These are phyloP conservation scores for Botryotinia globosa DNA, from an alignment of 2,329 filamentous ascomycete genomes.

Conservation along the genomic window DNA sequence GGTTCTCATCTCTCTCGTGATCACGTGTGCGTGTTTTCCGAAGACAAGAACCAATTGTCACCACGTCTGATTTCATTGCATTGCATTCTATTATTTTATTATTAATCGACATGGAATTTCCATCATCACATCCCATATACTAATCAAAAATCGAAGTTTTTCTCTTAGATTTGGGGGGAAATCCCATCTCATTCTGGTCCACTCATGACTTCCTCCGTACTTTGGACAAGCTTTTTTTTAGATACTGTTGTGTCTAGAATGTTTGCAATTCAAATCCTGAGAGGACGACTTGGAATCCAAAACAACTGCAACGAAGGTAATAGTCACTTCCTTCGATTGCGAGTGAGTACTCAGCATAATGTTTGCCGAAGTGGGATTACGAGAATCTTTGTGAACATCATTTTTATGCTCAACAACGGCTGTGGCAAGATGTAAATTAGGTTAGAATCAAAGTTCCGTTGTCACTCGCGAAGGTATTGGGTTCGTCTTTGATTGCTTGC, in stretches of 20 bases:
- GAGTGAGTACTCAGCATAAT: not conserved
- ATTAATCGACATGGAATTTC: not conserved
- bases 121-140: not conserved
- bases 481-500: not conserved
- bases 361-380: not conserved
- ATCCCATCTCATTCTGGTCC: not conserved
- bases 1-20: slow-evolving; percentile 10
- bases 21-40: not conserved
- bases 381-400: not conserved
- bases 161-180: no score
- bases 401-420: not conserved
- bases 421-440: not conserved
- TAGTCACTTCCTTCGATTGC: not conserved
- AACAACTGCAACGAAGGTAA: not conserved
- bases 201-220: not conserved
- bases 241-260: not conserved
- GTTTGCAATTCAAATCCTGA: not conserved
- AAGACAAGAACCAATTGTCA: not conserved
- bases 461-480: not conserved
- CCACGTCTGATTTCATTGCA: not conserved
- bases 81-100: not conserved
- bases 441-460: not conserved
- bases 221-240: not conserved
- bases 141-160: not conserved
- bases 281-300: not conserved